Percentiles rank a stretch among this genome's conserved stretches.
phyloP scores from a whole-genome alignment of 257 asterid genomes.

The Lycium ferocissimum region DNA sequence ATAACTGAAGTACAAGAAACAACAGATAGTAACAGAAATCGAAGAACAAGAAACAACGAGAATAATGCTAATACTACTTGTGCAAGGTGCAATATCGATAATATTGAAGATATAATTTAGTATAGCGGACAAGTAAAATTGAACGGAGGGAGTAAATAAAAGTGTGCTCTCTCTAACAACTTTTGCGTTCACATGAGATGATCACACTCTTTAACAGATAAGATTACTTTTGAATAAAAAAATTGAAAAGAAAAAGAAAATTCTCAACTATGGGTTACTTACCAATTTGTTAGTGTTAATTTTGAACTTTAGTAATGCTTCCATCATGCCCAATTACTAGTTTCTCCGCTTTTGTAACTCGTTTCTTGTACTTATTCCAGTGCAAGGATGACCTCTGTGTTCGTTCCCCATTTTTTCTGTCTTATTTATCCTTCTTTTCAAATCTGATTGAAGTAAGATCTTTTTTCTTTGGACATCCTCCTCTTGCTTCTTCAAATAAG shows the following conservation, averaged over 20 bases:
- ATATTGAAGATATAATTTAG: neutral
- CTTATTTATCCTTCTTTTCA: neutral
- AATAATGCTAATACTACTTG: no score
- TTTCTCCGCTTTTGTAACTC: constrained; percentile 9
- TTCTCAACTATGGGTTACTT: neutral
- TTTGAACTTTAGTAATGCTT: neutral
- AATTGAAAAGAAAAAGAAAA: neutral
- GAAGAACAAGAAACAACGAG: no score
- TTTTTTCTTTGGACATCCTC: constrained; percentile 20
- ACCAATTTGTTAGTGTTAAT: neutral
- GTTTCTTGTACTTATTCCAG: neutral
- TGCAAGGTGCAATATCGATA: constrained; percentile 2
- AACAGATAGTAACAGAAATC: no score
- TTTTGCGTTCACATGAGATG: neutral
- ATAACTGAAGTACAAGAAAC: no score
- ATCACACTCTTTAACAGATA: neutral
- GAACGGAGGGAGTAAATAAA: neutral
- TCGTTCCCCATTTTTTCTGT: neutral
- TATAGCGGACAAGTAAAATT: no score
- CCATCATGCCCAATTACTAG: neutral
- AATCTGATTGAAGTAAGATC: constrained; percentile 12
- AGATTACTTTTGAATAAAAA: neutral
- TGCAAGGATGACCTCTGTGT: neutral
- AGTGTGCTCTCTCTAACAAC: neutral
- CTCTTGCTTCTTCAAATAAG: constrained; percentile 18